Evolutionary conservation across 164 flowering plant species (phyloP).

Genomic region (Vitis rotundifolia): DNA sequence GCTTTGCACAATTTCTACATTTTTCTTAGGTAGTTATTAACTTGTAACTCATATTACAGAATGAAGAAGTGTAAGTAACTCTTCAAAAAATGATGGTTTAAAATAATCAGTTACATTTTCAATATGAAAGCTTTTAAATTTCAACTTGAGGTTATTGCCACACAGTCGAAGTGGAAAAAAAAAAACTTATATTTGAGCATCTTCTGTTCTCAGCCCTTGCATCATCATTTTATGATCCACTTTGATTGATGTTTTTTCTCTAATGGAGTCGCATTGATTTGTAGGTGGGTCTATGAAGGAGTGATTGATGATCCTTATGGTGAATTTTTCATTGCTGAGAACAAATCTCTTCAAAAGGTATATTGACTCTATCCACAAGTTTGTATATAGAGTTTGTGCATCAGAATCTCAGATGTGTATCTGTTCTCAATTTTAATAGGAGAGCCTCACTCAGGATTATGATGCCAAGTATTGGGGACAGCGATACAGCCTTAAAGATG

Average conservation of each 20-base stretch:
- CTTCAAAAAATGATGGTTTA: too few relatives aligned
- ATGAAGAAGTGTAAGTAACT: too few relatives aligned
- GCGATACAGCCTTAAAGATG: constrained; percentile 92
- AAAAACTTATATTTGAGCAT: neutral
- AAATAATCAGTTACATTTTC: too few relatives aligned
- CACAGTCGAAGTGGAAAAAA: too few relatives aligned
- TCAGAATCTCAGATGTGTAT: constrained; percentile 11
- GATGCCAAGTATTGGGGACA: constrained; percentile 95
- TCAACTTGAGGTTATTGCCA: too few relatives aligned
- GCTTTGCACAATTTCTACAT: too few relatives aligned
- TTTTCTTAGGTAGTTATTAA: too few relatives aligned
- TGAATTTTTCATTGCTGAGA: constrained; percentile 95
- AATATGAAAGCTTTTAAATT: too few relatives aligned
- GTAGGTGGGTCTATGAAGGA: constrained; percentile 98
- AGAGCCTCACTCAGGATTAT: constrained; percentile 89
- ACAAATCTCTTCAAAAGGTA: constrained; percentile 91
- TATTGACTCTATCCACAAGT: neutral
- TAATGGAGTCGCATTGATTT: constrained; percentile 9
- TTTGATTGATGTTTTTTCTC: constrained; percentile 9
- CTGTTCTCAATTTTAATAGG: constrained; percentile 42
- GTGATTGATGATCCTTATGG: constrained; percentile 96
- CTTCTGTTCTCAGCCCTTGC: neutral
- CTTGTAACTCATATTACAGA: too few relatives aligned
- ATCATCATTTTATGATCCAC: neutral
- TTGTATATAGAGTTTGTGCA: neutral